Evolutionary conservation across 78 protist genomes (phyloP).

Genomic region (Isochrysis galbana): DNA sequence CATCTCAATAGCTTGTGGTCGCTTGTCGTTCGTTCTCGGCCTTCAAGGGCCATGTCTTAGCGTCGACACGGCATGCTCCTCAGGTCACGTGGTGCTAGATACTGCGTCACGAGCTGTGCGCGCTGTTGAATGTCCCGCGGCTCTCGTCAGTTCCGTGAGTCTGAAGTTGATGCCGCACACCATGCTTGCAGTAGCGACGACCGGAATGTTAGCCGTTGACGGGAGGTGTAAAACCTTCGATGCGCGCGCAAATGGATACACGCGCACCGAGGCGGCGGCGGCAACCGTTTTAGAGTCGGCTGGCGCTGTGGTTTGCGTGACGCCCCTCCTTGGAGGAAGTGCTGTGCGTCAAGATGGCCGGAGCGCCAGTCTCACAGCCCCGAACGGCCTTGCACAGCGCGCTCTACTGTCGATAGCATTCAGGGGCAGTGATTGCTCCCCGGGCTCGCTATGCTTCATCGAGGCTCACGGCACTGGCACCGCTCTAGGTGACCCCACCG

Average conservation of each 20-base stretch:
- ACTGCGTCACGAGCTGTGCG: neutral
- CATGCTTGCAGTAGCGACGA: neutral
- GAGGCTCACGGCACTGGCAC: slow-evolving; percentile 71
- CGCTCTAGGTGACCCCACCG: slow-evolving; percentile 65
- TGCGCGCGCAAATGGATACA: slow-evolving; percentile 33
- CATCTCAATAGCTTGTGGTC: neutral
- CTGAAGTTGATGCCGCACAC: neutral
- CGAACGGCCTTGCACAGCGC: neutral
- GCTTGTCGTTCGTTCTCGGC: neutral
- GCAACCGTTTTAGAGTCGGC: neutral
- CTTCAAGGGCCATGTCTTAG: neutral
- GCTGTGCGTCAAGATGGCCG: slow-evolving; percentile 2
- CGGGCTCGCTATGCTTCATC: neutral
- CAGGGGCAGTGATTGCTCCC: neutral
- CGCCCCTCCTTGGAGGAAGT: neutral
- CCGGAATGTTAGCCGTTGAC: slow-evolving; percentile 23
- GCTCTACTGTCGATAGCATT: neutral
- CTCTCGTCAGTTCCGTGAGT: neutral
- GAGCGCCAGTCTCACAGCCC: neutral
- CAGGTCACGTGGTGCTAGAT: neutral
- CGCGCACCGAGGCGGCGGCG: neutral
- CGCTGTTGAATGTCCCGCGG: neutral
- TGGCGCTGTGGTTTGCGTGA: too few relatives aligned
- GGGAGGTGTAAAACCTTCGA: slow-evolving; percentile 37
- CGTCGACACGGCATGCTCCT: neutral